A percentile compares a stretch with the other conserved stretches of the same genome.
Conservation (phyloP, 129 eudicot species). For the Artemisia argyi region DNA sequence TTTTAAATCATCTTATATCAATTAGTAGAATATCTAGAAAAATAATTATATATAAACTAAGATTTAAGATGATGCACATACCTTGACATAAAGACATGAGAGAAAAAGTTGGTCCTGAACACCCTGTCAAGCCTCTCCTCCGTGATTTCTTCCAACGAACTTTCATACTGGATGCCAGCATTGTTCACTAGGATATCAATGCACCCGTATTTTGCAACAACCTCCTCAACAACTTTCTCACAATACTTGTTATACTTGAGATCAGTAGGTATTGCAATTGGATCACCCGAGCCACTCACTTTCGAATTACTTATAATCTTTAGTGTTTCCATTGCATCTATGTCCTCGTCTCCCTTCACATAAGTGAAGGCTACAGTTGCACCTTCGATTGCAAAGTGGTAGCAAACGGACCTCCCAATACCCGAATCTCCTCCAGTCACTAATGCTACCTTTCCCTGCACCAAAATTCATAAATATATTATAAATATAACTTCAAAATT, state of each 20-base stretch:
- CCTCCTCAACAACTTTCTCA: slow-evolving; percentile 60
- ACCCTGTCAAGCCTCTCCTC: slow-evolving; percentile 72
- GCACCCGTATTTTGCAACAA: slow-evolving; percentile 45
- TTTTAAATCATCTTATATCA: too few species aligned
- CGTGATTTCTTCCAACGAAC: slow-evolving; percentile 66
- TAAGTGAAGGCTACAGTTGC: slow-evolving; percentile 72
- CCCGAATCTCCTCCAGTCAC: slow-evolving; percentile 93
- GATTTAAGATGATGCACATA: neutral
- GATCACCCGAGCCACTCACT: slow-evolving; percentile 49
- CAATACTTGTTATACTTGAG: slow-evolving; percentile 66
- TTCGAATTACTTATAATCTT: slow-evolving; percentile 42
- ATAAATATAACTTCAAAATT: neutral
- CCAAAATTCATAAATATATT: neutral
- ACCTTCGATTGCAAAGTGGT: slow-evolving; percentile 61
- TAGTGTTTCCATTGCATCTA: slow-evolving; percentile 63
- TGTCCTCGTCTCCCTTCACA: slow-evolving; percentile 74
- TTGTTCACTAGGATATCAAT: slow-evolving; percentile 73
- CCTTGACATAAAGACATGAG: slow-evolving; percentile 64
- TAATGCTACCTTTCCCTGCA: slow-evolving; percentile 79
- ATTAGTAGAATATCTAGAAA: too few species aligned
- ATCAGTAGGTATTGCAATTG: slow-evolving; percentile 54
- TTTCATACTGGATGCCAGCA: slow-evolving; percentile 61
- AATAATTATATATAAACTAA: too few species aligned
- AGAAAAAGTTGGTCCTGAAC: slow-evolving; percentile 73
- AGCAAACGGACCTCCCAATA: slow-evolving; percentile 75